A percentile compares a stretch with the other conserved stretches of the same genome.
phyloP scores from a whole-genome alignment of 768 basidiomycete genomes.

The Mycena haematopus region DNA sequence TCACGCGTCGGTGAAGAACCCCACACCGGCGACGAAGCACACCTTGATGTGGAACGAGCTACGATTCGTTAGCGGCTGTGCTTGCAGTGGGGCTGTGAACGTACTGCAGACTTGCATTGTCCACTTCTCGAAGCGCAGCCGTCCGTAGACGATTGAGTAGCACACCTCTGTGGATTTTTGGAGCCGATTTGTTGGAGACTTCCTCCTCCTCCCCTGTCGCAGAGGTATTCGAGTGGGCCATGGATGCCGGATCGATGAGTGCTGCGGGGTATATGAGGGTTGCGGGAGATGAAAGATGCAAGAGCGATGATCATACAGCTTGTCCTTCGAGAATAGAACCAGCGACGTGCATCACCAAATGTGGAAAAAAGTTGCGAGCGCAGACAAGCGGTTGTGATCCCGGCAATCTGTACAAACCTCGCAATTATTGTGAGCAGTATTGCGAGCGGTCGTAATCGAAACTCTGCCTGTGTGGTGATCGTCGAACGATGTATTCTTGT shows the following conservation, averaged over 20 bases:
- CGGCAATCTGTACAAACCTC: not conserved
- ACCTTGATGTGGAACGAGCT: slow-evolving; percentile 87
- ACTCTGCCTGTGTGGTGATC: not conserved
- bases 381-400: too few relatives aligned
- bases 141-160: slow-evolving; percentile 73
- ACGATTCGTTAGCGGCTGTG: slow-evolving; percentile 32
- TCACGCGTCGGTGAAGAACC: slow-evolving; percentile 87
- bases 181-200: not conserved
- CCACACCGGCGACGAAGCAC: slow-evolving; percentile 53
- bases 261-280: not conserved
- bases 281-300: not conserved
- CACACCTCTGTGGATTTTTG: not conserved
- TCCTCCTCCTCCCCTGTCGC: not conserved
- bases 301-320: too few relatives aligned
- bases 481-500: not conserved
- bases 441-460: not conserved
- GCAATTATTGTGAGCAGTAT: slow-evolving; percentile 1
- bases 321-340: too few relatives aligned
- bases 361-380: too few relatives aligned
- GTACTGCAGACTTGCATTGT: slow-evolving; percentile 84
- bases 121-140: slow-evolving; percentile 83
- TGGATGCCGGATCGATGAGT: not conserved
- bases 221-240: not conserved
- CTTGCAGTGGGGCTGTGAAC: slow-evolving; percentile 33
- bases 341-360: too few relatives aligned